Evolutionary conservation across 2,329 filamentous ascomycete species (phyloP), one percentile per base, ranked within the genome.

Genomic region (Neonectria ditissima): DNA sequence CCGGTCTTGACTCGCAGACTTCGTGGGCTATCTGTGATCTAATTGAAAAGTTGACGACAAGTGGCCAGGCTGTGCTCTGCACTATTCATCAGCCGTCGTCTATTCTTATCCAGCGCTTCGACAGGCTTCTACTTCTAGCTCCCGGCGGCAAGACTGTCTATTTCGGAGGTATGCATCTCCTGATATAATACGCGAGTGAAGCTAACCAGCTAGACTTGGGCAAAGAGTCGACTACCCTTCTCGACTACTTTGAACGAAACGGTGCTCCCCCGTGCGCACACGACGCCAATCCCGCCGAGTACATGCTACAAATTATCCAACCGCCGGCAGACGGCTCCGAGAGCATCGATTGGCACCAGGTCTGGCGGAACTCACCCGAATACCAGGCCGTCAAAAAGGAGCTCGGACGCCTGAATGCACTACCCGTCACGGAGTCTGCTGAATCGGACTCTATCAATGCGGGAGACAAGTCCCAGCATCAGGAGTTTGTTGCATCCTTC

Each of bases 21-120:
- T 90, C 91, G 0, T 93, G 90, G 89, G 89, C 90, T 53, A 93
- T 93, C 73, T 86, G 89, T 32, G 86, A 88, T 74, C 82, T 93
- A 4, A 85, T 94, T 60, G 86, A 91, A 68, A 93, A 92, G 65
- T 79, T 90, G 4, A 82, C 86, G 0, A 72, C 78, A 8, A 79
- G 75, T 10, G 81, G 81, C 0, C 82, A 84, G 65, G 80, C 82
- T 13, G 73, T 84, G 0, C 71, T 84, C 0, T 81, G 80, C 41
- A 84, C 82, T 0, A 83, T 84, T 5, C 82, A 84, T 69, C 82
- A 84, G 43, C 82, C 82, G 0, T 80, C 77, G 0, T 80, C 81
- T 1, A 77, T 81, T 55, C 63, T 84, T 0, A 83, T 84, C 57
- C 73, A 78, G n/a, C 77, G 77, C 11, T 82, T 89, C 54, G 87